These are phyloP conservation scores for Phragmites australis DNA, from an alignment of 176 grass and related monocot genomes.

Conservation along the genomic window DNA sequence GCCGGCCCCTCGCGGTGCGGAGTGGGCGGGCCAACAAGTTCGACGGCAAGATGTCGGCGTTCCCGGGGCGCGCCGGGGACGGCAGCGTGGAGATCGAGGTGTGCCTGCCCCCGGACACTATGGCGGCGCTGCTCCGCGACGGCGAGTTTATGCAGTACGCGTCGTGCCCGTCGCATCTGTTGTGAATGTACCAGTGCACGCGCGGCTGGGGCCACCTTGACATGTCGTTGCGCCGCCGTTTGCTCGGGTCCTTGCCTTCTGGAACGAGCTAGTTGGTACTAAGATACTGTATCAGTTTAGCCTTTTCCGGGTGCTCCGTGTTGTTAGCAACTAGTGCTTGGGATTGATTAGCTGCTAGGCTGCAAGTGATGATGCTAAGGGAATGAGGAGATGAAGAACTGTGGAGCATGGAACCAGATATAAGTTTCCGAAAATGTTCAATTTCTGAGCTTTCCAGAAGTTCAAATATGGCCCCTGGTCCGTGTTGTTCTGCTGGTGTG, in stretches of 20 bases:
- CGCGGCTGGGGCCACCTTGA: slow-evolving; percentile 13
- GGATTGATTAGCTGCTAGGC: slow-evolving; percentile 24
- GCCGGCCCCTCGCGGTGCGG: slow-evolving; percentile 66
- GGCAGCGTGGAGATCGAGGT: slow-evolving; percentile 93
- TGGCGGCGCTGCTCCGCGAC: slow-evolving; percentile 86
- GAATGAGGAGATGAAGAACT: not conserved
- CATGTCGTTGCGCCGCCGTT: slow-evolving; percentile 2
- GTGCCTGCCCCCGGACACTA: slow-evolving; percentile 86
- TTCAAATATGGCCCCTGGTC: not conserved
- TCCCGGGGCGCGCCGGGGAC: slow-evolving; percentile 60
- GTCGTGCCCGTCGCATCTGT: slow-evolving; percentile 46
- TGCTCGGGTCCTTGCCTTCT: slow-evolving; percentile 20
- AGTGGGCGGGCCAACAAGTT: slow-evolving; percentile 95
- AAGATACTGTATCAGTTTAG: slow-evolving; percentile 18
- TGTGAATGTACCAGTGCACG: slow-evolving; percentile 24
- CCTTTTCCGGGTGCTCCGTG: not conserved
- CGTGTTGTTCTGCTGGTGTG: not conserved
- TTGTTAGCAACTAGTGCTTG: slow-evolving; percentile 2
- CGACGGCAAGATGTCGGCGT: slow-evolving; percentile 96
- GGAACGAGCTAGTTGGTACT: not conserved
- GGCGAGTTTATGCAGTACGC: slow-evolving; percentile 91
- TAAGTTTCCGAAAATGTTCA: slow-evolving; percentile 15
- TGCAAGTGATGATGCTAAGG: not conserved
- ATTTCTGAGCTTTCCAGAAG: not conserved
- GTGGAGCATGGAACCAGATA: not conserved